phyloP scores from a whole-genome alignment of 352 stramenopile species.

The Globisporangium orthogonon region DNA sequence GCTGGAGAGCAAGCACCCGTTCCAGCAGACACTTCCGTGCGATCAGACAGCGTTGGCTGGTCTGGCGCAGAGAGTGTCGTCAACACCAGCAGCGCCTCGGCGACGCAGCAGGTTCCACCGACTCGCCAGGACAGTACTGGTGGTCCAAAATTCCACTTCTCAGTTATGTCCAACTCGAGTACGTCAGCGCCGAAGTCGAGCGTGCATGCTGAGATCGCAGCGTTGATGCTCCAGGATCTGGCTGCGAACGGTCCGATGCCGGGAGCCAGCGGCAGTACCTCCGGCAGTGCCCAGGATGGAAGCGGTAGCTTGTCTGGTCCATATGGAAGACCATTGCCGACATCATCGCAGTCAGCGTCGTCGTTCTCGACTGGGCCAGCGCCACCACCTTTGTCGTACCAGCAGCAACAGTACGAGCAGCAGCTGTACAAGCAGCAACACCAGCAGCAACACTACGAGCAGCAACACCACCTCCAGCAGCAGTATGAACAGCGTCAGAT shows the following conservation, averaged over 20 bases:
- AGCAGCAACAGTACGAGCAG: not conserved
- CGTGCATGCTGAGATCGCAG: constrained; percentile 12
- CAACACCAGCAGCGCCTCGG: constrained; percentile 1
- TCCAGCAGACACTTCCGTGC: not conserved
- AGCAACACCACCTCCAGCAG: too few species aligned
- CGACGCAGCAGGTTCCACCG: not conserved
- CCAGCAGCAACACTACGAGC: too few species aligned
- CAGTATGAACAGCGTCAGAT: not conserved
- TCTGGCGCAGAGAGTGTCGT: constrained; percentile 1
- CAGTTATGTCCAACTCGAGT: constrained; percentile 5
- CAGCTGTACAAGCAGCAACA: not conserved
- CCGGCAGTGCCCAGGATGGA: too few species aligned
- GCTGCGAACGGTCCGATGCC: not conserved
- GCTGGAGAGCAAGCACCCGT: not conserved
- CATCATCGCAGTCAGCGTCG: not conserved
- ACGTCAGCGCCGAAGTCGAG: constrained; percentile 4
- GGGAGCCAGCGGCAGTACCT: too few species aligned
- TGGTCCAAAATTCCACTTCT: constrained; percentile 13
- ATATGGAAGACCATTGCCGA: constrained; percentile 6
- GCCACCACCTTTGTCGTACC: not conserved
- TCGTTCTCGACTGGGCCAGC: not conserved
- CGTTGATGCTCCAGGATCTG: constrained; percentile 12
- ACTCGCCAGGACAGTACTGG: not conserved
- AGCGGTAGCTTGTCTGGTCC: not conserved
- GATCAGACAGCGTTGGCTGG: constrained; percentile 4